Evolutionary conservation across 306 rosid species (phyloP), one percentile per base, ranked within the genome.

Genomic region (Vicia faba): DNA sequence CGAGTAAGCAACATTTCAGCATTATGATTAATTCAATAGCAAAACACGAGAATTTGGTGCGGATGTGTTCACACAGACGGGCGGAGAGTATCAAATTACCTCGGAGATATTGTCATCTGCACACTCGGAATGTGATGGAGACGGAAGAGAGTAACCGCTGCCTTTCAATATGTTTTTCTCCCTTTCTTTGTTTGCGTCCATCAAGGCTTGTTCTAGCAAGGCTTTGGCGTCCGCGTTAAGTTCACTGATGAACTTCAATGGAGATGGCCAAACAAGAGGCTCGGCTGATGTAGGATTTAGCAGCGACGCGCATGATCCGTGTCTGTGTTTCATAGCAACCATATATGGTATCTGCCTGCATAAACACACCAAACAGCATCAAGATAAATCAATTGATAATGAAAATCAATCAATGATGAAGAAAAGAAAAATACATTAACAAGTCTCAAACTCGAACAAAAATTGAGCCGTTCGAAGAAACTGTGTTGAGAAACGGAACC

Each of bases 231-330:
- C 99, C 3, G 85, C 83, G 45, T 91, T 84, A 70, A 95, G 97
- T 83, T 90, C 97, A 16, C 86, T 81, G 70, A 95, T 91, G 79
- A 88, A 91, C 81, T 95, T 95, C 79, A 95, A 79, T 5, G 99
- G 97, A 44, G 99, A 80, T 2, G 97, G 99, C 99, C 99, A 95
- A 49, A 95, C 99, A 54, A 95, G 89, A 76, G 99, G 99, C 78
- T 95, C 99, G 0, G 96, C 91, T 48, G 99, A 91, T 8, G 95
- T 68, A 64, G 99, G 99, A 78, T 95, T 91, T 57, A 95, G 80
- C 80, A 95, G 65, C 8, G 96, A 86, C 15, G 92, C 96, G 67
- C 97, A 88, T 40, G 91, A 68, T 66, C 88, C 85, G 8, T 95
- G 89, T 58, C 64, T 84, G 80, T 84, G 88, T 75, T 88, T 95